phyloP scores from a whole-genome alignment of 2,329 filamentous ascomycete species.

The Fusarium equiseti region DNA sequence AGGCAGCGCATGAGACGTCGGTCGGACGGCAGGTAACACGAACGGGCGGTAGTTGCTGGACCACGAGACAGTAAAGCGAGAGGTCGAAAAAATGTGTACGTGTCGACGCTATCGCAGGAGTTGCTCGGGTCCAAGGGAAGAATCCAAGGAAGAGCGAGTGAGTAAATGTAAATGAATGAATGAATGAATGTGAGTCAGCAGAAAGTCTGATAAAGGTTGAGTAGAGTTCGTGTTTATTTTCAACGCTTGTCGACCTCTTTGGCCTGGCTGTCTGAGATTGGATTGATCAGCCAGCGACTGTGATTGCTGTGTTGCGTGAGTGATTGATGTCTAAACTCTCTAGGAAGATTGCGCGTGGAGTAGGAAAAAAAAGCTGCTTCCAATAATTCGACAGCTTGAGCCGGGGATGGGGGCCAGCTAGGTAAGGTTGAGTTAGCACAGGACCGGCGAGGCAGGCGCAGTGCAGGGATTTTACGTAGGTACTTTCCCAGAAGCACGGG shows the following conservation, averaged over 20 bases:
- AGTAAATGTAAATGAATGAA: background rate
- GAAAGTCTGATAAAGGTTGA: background rate
- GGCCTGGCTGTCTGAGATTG: constrained; percentile 25
- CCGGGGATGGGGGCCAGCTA: constrained; percentile 18
- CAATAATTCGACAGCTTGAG: constrained; percentile 34
- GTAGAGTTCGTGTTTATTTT: background rate
- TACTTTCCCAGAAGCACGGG: constrained; percentile 39
- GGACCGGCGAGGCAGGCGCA: constrained; percentile 20
- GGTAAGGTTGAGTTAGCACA: constrained; percentile 26
- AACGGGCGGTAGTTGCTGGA: constrained; percentile 6
- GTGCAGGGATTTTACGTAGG: constrained; percentile 6
- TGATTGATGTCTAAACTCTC: background rate
- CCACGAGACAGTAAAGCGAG: background rate
- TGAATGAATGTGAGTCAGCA: background rate
- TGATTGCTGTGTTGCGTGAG: constrained; percentile 10
- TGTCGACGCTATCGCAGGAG: constrained; percentile 36
- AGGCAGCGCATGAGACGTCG: constrained; percentile 20
- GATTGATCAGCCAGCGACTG: constrained; percentile 33
- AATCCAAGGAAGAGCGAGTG: background rate
- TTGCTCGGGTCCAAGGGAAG: constrained; percentile 18
- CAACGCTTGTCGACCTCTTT: background rate
- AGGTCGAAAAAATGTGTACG: constrained; percentile 31
- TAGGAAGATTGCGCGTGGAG: constrained; percentile 27
- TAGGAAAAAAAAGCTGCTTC: constrained; percentile 35
- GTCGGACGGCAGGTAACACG: background rate